Base-by-base conservation (phyloP, 192 early-diverging fungal species). In the Backusella parvicylindrica region DNA sequence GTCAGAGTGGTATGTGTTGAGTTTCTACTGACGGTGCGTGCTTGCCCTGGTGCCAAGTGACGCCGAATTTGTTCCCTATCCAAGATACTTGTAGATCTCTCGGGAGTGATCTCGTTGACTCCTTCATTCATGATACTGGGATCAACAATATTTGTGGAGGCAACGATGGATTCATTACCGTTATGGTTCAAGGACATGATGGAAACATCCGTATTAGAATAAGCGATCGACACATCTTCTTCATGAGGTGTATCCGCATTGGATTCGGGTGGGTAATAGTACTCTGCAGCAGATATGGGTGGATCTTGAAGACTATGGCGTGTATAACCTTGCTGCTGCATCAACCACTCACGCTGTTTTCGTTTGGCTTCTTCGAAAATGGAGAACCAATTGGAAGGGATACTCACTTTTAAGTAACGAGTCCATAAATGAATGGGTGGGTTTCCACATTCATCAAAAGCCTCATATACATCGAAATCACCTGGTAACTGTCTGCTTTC, bases 341-440 rank as follows among this genome's bases (percentile, higher is more conserved):
- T 53, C 31, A 18, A 33, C 79, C 79, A 80, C 31, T 75, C 70
- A 7, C 79, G 63, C 50, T 80, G 79, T 53, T 70, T 74, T 26
- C 72, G 47, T 38, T 77, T 73, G 31, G 77, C 81, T 72, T 82
- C 81, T 56, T 82, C 81, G 63, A 82, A 78, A 41, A 82, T 71
- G 5, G 53, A 43, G 50, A 78, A 78, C 81, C 81, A 82, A 50
- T 82, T 82, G 15, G 31, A 21, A 12, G 81, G 81, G 13, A 79
- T 64, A 5, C 63, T 32, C 11, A 68, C 77, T 60, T 72, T 78
- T 23, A 82, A 50, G n/a, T 68, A 72, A 7, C 74, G 63, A 9
- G 72, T 35, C 81, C 81, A 82, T 32, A 82, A 43, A 73, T 82
- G 70, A 53, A 82, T 71, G 65, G 77, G 81, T 11, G 81, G 81